Evolutionary conservation across 192 early-diverging fungal species (phyloP).

Genomic region (Spizellomyces punctatus): DNA sequence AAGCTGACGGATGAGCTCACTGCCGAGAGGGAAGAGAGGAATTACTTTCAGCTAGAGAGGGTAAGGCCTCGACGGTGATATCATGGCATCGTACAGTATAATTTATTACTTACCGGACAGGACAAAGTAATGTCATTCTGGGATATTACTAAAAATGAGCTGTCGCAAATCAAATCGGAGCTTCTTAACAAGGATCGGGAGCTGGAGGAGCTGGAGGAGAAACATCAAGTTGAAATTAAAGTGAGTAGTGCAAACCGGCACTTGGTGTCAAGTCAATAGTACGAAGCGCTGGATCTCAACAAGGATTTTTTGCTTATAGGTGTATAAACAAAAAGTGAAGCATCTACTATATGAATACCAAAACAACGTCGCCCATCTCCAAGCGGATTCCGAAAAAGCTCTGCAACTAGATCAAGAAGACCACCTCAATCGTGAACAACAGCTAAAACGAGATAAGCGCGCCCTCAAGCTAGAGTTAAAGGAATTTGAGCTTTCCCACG

Average conservation of each 20-base stretch:
- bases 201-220: conserved; percentile 65
- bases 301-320: conserved; percentile 30
- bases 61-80: conserved; percentile 22
- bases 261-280: background rate
- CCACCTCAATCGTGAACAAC: conserved; percentile 52
- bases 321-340: conserved; percentile 74
- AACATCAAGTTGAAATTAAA: conserved; percentile 70
- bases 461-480: conserved; percentile 64
- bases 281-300: background rate
- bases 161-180: conserved; percentile 49
- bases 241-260: conserved; percentile 21
- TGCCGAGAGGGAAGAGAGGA: conserved; percentile 58
- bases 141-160: conserved; percentile 63
- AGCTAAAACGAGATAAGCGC: conserved; percentile 66
- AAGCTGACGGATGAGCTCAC: conserved; percentile 53
- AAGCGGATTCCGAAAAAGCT: conserved; percentile 62
- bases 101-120: conserved; percentile 24
- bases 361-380: conserved; percentile 68
- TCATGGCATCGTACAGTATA: conserved; percentile 12
- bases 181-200: conserved; percentile 65
- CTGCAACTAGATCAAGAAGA: conserved; percentile 60
- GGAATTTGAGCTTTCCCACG: conserved; percentile 65
- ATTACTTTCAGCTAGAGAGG: conserved; percentile 65
- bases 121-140: conserved; percentile 63
- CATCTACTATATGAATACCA: conserved; percentile 72